A percentile compares a stretch with the other conserved stretches of the same genome.
Conservation (phyloP, 805 yeast genomes). For the Starmera quercuum region DNA sequence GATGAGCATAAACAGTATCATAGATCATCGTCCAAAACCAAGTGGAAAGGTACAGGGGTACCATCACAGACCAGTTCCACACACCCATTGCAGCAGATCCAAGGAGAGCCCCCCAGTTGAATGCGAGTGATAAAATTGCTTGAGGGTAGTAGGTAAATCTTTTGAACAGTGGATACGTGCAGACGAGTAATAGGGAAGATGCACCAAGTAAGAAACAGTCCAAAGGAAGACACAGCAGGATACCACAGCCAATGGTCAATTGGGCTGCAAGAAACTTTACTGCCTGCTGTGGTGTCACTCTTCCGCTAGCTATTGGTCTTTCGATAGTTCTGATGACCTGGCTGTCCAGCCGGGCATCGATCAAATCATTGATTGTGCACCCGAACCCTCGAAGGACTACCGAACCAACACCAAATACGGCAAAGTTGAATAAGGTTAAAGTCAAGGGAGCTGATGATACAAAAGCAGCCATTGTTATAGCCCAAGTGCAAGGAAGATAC, state of each 20-base stretch:
- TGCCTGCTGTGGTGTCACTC: conserved; percentile 69
- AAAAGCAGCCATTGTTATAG: conserved; percentile 83
- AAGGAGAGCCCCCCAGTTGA: conserved; percentile 88
- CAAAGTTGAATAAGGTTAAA: conserved; percentile 52
- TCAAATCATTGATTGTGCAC: conserved; percentile 87
- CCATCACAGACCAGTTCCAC: conserved; percentile 67
- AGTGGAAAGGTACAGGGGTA: conserved; percentile 68
- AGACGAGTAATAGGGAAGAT: conserved; percentile 68
- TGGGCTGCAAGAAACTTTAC: conserved; percentile 64
- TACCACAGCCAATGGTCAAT: conserved; percentile 62
- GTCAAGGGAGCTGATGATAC: conserved; percentile 60
- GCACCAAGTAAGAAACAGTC: conserved; percentile 83
- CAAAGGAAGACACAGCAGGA: conserved; percentile 65
- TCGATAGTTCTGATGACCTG: conserved; percentile 83
- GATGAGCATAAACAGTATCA: conserved; percentile 97
- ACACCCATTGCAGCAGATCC: conserved; percentile 97
- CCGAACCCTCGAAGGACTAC: conserved; percentile 96
- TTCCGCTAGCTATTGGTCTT: conserved; percentile 89
- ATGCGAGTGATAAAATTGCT: conserved; percentile 68
- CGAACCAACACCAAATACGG: conserved; percentile 77
- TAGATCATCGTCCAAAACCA: conserved; percentile 92
- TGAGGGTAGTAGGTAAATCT: conserved; percentile 96
- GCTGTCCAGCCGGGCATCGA: conserved; percentile 76
- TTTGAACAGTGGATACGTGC: conserved; percentile 87
- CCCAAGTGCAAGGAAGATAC: conserved; percentile 85